Base-by-base conservation (phyloP, 78 protist genomes). In the Bigelowiella natans region DNA sequence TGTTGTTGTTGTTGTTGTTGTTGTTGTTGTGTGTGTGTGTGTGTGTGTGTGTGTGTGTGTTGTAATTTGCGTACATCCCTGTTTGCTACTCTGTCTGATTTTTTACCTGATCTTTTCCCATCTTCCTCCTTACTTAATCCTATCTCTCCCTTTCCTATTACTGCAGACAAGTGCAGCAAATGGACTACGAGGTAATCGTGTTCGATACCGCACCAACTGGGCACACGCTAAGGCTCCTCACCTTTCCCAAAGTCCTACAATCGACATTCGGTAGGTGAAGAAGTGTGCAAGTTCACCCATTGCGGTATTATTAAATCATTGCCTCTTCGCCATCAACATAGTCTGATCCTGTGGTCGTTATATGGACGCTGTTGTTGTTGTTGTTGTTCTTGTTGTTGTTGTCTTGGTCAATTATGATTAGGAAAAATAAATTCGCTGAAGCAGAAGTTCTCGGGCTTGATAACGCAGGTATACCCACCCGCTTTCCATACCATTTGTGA, bases 131-230 rank as follows among this genome's bases (percentile, higher is more conserved):
- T 51, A 18, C 82, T 11, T 51, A 11, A 51, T 18, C 18, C 82
- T 51, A 11, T 51, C 82, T 18, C 11, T 51, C 18, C 82, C 82
- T 51, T 93, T 39, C n/a, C 90, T 39, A 39, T 31, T 2, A 11
- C 40, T 89, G 2, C 91, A 92, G 95, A 31, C 94, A 91, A 0
- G 97, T 96, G 18, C 51, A 95, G 85, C 3, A 39, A 36, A 87
- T 94, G 93, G 92, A 96, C 29, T 97, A 92, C 95, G 92, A 91
- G 28, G 90, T 93, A 31, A 90, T 97, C 18, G 97, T 98, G 26
- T 97, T 98, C 63, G 99, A 98, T 93, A 98, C 99, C 34, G 99
- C 99, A 0, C 99, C 99, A n/a, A 98, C 99, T 0, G 99, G 99
- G 31, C 99, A 99, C 91, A 98, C 99, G 0, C 95, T 99, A 51